Base-by-base conservation (phyloP, 257 asterid species). In the Datura wrightii region DNA sequence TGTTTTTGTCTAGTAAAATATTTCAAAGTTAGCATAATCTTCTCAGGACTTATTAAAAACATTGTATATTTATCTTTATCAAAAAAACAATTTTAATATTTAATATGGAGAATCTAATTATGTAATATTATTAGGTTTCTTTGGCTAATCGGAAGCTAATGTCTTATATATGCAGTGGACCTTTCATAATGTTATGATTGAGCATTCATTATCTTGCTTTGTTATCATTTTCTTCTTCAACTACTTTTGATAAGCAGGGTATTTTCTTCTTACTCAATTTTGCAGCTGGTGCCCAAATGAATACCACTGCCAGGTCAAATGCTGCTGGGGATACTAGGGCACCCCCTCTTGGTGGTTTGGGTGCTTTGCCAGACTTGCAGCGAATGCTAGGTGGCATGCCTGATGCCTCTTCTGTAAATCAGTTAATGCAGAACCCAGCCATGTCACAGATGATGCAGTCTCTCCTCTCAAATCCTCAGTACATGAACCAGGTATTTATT, bases 381-480 rank as follows among this genome's bases (percentile, higher is more conserved):
- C 84, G 62, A 79, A 88, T 90, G 91, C 84, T 91, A 16, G 91
- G 94, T 67, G 79, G 86, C 37, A 84, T 86, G 84, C 92, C 92
- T 46, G 91, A 89, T 54, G 87, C 90, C 63, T 83, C 85, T 82
- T 76, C 89, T 18, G 31, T 88, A 55, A 89, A 78, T 87, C 90
- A 90, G 82, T 16, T 88, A 83, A 87, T 90, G 92, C 91, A 89
- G 71, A 88, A 92, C 85, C 94, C 94, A 11, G 88, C 91, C 39
- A 80, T 86, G 15, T 84, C 92, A 42, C 90, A 89, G 85, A 89
- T 90, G 91, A 87, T 86, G 90, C 90, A 87, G 58, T 87, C 86
- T 82, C 82, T 88, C 63, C 85, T 91, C 52, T 89, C 94, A 53
- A 89, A 84, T 80, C 93, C 94, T 70, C 93, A 90, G 89, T 83